Base-by-base conservation (phyloP, 441 rosid species). In the Hypseocharis bilobata region DNA sequence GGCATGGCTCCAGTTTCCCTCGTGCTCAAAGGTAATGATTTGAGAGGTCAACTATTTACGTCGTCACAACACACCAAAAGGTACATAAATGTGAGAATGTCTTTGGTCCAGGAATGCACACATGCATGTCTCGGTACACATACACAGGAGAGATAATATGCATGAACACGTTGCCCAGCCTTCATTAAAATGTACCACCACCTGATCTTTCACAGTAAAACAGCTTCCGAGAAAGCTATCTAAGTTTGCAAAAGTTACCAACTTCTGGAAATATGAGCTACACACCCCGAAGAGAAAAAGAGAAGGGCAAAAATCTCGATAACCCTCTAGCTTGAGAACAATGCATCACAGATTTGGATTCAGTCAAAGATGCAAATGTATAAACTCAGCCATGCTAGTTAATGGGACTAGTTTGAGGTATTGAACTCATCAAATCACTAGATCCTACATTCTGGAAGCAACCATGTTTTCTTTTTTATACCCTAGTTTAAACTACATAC, bases 1-100 rank as follows among this genome's bases (percentile, higher is more conserved):
- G 55, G 95, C 98, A 82, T 87, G 88, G 71, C 81, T 85, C 98
- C 98, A 93, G 71, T 90, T 85, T 67, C 97, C 97, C 83, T 90
- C 97, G 60, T 90, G 97, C 88, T 93, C 98, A 77, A 80, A 86
- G 76, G 95, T 90, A 66, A 87, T 83, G 70, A 87, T 85, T 87
- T 93, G 98, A 73, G 97, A 88, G 64, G 85, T 76, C 86, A 89
- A 74, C 98, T 92, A 67, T 68, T 47, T 44, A 40, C 47, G 63
- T 49, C 71, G 78, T 63, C 30, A 70, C 77, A 60, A 71, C 59
- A 66, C 63, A 77, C 78, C 58, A 66, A 57, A 42, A 70, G 74
- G 58, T 55, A 61, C 38, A 17, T 14, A 60, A 45, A 30, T 23
- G 52, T 82, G 66, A 83, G 71, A 70, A 19, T n/a, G 36, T 25